These are phyloP conservation scores for Tagetes patula DNA, from an alignment of 129 eudicot genomes.

Conservation along the genomic window DNA sequence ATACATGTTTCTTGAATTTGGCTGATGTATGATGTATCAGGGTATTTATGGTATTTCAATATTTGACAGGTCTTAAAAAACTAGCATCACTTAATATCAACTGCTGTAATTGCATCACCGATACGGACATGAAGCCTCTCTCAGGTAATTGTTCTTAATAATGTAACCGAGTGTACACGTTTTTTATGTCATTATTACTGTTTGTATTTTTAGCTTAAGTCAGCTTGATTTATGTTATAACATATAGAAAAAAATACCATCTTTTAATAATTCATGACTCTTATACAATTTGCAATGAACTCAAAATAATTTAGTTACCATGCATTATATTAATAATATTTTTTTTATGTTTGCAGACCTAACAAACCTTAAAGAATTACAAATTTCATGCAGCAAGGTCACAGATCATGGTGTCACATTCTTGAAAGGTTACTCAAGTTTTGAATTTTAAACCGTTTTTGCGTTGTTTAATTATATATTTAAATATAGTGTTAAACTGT, in stretches of 20 bases:
- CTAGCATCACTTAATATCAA: conserved; percentile 82
- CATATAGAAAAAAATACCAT: not conserved
- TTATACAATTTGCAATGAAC: not conserved
- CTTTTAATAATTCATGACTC: not conserved
- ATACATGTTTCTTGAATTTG: not conserved
- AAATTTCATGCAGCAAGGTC: conserved; percentile 83
- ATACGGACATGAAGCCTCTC: conserved; percentile 84
- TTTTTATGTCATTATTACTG: not conserved
- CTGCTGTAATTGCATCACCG: conserved; percentile 88
- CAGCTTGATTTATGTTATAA: not conserved
- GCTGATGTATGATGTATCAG: not conserved
- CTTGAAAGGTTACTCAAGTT: conserved; percentile 55
- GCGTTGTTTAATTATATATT: no score
- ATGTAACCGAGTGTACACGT: not conserved
- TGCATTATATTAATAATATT: not conserved
- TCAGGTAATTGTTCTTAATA: conserved; percentile 49
- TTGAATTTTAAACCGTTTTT: not conserved
- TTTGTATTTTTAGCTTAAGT: not conserved
- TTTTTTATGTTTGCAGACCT: conserved; percentile 48
- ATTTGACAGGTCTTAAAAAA: conserved; percentile 66
- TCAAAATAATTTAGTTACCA: not conserved
- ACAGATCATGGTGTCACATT: conserved; percentile 77
- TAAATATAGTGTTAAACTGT: not conserved
- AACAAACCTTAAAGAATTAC: conserved; percentile 69
- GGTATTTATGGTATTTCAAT: not conserved